These are phyloP conservation scores for Scedosporium aurantiacum DNA, from an alignment of 2,329 filamentous ascomycete genomes.

Conservation along the genomic window DNA sequence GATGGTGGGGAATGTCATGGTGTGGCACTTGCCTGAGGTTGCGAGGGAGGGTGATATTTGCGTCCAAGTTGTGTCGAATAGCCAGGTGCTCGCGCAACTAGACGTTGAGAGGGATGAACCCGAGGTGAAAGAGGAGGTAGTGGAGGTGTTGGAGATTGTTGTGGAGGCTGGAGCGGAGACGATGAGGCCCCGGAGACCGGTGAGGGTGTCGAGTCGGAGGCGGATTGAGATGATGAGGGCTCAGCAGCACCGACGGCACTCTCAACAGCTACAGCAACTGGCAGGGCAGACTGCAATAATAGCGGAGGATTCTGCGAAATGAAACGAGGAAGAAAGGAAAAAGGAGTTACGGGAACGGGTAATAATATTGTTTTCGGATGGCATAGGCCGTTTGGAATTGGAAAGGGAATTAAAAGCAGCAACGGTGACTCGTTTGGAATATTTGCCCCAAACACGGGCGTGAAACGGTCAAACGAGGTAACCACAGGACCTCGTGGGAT, in stretches of 20 bases:
- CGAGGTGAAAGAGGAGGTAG: neutral
- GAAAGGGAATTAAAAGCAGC: too few relatives aligned
- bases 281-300: neutral
- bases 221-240: neutral
- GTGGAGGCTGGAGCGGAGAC: neutral
- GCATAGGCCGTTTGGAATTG: too few relatives aligned
- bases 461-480: neutral
- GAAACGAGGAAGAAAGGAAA: too few relatives aligned
- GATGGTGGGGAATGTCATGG: conserved; percentile 1
- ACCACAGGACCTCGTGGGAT: neutral
- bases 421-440: too few relatives aligned
- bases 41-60: neutral
- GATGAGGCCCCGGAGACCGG: neutral
- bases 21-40: neutral
- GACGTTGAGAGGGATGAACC: neutral
- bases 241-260: neutral
- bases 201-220: neutral
- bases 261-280: neutral
- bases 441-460: neutral
- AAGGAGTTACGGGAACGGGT: too few relatives aligned
- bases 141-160: neutral
- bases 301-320: neutral
- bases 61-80: neutral
- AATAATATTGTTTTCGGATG: too few relatives aligned
- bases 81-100: neutral